phyloP scores from a whole-genome alignment of 1,284 basidiomycete species.

The Apiotrichum montevideense region DNA sequence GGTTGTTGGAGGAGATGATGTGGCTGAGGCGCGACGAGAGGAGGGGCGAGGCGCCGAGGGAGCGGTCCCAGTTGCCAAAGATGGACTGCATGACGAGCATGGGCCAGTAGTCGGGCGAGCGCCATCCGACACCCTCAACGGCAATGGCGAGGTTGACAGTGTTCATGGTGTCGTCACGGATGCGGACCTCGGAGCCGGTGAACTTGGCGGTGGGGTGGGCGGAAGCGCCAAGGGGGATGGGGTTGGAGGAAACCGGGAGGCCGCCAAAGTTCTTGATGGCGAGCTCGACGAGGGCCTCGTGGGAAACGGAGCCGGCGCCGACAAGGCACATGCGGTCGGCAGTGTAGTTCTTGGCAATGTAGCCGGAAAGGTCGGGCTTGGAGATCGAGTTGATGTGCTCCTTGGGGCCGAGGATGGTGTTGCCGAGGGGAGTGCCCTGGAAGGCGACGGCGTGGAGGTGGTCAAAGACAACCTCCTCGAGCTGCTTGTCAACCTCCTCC shows the following conservation, averaged over 20 bases:
- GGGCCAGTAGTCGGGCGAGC: conserved; percentile 96
- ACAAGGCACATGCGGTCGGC: conserved; percentile 99
- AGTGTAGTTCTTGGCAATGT: conserved; percentile 98
- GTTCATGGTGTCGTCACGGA: conserved; percentile 84
- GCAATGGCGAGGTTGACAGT: conserved; percentile 94
- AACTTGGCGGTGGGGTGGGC: conserved; percentile 71
- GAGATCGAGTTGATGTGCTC: conserved; percentile 94
- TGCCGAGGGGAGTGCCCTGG: conserved; percentile 78
- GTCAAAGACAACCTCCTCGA: conserved; percentile 98
- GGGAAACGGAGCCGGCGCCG: conserved; percentile 91
- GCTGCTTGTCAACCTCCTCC: conserved; percentile 98
- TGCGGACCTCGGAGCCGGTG: conserved; percentile 89
- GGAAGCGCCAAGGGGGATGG: conserved; percentile 78
- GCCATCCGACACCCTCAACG: conserved; percentile 97
- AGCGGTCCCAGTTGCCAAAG: conserved; percentile 99
- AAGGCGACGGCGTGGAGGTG: conserved; percentile 96
- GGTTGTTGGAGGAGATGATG: conserved; percentile 86
- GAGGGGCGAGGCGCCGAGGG: conserved; percentile 81
- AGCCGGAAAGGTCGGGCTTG: conserved; percentile 78
- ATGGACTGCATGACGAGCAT: conserved; percentile 99
- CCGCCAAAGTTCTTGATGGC: conserved; percentile 89
- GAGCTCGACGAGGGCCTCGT: conserved; percentile 86
- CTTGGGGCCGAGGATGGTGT: conserved; percentile 96
- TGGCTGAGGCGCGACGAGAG: conserved; percentile 88
- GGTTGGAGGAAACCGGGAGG: conserved; percentile 80